Conservation (phyloP, 1,284 basidiomycete species). For the Apiotrichum akiyoshidainum region DNA sequence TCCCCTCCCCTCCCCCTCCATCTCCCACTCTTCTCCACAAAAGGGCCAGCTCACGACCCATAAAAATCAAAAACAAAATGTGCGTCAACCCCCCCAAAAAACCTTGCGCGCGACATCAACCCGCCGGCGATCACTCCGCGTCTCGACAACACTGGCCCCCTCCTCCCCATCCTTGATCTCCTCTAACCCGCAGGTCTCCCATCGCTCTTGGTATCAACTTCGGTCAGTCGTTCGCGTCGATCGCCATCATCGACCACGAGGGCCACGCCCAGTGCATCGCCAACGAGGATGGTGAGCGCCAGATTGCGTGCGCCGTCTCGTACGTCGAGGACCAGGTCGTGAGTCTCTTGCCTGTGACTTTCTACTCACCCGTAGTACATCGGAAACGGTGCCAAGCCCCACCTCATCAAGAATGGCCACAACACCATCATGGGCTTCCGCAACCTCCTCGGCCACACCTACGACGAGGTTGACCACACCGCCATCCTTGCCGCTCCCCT, state of each 20-base stretch:
- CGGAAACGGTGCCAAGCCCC: constrained; percentile 90
- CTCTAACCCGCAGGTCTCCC: constrained; percentile 12
- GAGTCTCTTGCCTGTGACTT: constrained; percentile 40
- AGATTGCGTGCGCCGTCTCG: constrained; percentile 91
- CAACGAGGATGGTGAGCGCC: constrained; percentile 96
- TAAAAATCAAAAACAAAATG: constrained; percentile 8
- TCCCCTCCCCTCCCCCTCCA: background rate
- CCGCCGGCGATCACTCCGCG: no score
- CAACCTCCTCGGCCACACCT: constrained; percentile 87
- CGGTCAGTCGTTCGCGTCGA: constrained; percentile 91
- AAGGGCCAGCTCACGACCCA: background rate
- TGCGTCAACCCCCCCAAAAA: background rate
- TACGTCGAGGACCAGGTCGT: constrained; percentile 89
- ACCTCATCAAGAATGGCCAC: constrained; percentile 89
- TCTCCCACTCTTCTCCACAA: background rate
- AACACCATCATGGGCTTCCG: constrained; percentile 95
- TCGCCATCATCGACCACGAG: constrained; percentile 95
- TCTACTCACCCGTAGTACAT: constrained; percentile 65
- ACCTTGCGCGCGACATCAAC: no score
- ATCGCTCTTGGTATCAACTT: constrained; percentile 87
- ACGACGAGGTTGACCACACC: constrained; percentile 51
- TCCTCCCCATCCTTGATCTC: no score
- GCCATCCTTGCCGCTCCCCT: constrained; percentile 50
- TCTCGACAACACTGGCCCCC: no score
- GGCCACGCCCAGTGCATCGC: constrained; percentile 89